Conservation (phyloP, 2,329 filamentous ascomycete species). For the Diplodia scrobiculata region DNA sequence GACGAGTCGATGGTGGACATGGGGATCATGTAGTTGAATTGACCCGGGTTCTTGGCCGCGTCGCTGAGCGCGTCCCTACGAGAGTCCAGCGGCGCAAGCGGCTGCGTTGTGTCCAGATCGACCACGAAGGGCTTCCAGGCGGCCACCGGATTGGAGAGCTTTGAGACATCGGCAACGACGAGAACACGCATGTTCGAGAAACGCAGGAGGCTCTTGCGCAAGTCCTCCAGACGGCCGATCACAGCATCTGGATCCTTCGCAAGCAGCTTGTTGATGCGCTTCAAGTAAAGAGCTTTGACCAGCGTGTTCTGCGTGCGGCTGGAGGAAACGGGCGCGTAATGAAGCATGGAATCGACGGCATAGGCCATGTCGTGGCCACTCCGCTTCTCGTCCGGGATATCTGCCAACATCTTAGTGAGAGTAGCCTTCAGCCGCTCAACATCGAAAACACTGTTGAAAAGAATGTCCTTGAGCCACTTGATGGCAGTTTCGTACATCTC, state of each 20-base stretch:
- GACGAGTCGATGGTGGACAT: slow-evolving; percentile 93
- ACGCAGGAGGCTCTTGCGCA: slow-evolving; percentile 75
- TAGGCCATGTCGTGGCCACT: slow-evolving; percentile 70
- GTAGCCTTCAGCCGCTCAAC: slow-evolving; percentile 59
- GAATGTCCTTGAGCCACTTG: slow-evolving; percentile 79
- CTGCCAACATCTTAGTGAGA: slow-evolving; percentile 80
- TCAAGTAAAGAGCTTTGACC: slow-evolving; percentile 84
- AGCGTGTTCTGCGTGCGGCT: slow-evolving; percentile 77
- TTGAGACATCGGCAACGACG: slow-evolving; percentile 77
- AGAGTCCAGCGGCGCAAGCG: slow-evolving; percentile 70
- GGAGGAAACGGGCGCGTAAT: slow-evolving; percentile 73
- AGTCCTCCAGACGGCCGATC: slow-evolving; percentile 72
- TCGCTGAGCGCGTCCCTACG: slow-evolving; percentile 71
- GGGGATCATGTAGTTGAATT: slow-evolving; percentile 76
- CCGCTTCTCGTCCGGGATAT: slow-evolving; percentile 89
- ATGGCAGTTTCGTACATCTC: slow-evolving; percentile 84
- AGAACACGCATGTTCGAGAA: slow-evolving; percentile 84
- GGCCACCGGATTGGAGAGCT: slow-evolving; percentile 72
- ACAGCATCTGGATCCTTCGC: slow-evolving; percentile 73
- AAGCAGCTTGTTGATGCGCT: slow-evolving; percentile 78
- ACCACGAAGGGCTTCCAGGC: slow-evolving; percentile 72
- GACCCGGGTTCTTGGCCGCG: slow-evolving; percentile 73
- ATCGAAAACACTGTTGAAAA: slow-evolving; percentile 89
- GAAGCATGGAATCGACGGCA: slow-evolving; percentile 71
- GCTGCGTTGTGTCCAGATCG: slow-evolving; percentile 55